Evolutionary conservation across 495 filamentous ascomycete species (phyloP), one percentile per base, ranked within the genome.

Genomic region (Margaritispora aquatica): DNA sequence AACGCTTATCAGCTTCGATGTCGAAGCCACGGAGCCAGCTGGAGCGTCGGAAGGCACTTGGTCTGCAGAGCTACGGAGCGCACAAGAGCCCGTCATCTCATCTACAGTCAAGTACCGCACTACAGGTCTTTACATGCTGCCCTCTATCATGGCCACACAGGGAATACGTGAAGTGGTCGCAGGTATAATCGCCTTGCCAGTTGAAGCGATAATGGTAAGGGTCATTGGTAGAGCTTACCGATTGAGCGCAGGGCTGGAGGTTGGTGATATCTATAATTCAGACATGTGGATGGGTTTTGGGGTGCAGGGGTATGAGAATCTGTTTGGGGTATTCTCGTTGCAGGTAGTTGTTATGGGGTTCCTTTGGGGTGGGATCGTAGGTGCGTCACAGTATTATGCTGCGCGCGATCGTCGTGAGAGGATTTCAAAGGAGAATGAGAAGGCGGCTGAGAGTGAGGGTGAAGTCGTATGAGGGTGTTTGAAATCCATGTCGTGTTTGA

Each of bases 1-100:
- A 2, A 80, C 79, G 0, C 63, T 83, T 1, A 81, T 83, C n/a
- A 80, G 75, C 55, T 81, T 83, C 50, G 80, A 83, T 63, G 78
- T 83, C 26, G 79, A 81, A 51, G 71, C 78, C 8, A 75, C 73
- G 41, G 76, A 80, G 47, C 67, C 72, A 0, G 70, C 68, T 21
- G 73, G 71, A 27, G 69, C 69, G 11, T 72, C 74, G 2, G 23
- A 51, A 1, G 78, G 76, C n/a, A 63, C 75, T 2, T 83, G 80
- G 80, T 77, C 79, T n/a, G 80, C 80, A 36, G 80, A 83, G 56
- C 70, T 83, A 15, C 72, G 79, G 23, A 66, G 55, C 31, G 62
- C 63, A 7, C 66, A 69, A 50, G 66, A 69, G 38, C 66, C 62
- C 15, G 60, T 53, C 15, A 15, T 36, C 8, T 59, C 63, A 17